phyloP scores from a whole-genome alignment of 768 basidiomycete genomes.

The Tulasnella sp. region DNA sequence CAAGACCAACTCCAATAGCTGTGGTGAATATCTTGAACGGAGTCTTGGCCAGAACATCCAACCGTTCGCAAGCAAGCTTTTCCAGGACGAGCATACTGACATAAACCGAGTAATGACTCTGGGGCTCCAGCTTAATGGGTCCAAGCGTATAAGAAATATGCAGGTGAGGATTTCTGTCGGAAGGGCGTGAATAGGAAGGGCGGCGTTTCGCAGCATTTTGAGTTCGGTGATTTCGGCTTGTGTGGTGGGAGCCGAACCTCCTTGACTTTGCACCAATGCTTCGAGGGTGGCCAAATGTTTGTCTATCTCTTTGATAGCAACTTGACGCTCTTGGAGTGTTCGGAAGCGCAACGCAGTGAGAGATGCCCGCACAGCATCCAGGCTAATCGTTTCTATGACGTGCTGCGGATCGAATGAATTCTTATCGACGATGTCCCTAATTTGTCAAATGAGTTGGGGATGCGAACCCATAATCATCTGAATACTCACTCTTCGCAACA shows the following conservation, averaged over 20 bases:
- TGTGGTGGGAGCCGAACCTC: neutral
- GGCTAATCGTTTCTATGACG: neutral
- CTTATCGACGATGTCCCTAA: neutral
- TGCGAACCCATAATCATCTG: neutral
- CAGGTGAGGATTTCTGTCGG: neutral
- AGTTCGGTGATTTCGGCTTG: neutral
- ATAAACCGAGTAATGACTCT: neutral
- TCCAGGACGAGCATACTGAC: neutral
- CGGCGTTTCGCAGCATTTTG: neutral
- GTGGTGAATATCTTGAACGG: too few species aligned
- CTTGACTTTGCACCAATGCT: neutral
- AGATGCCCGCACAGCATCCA: neutral
- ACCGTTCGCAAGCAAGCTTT: neutral
- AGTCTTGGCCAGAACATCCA: neutral
- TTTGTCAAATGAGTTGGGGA: neutral
- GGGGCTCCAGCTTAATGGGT: neutral
- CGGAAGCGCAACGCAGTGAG: neutral
- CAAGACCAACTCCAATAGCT: too few species aligned
- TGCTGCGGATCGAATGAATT: neutral
- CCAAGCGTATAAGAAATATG: neutral
- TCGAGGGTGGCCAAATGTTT: neutral
- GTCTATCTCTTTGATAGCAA: neutral
- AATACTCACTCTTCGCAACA: neutral
- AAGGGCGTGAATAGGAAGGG: neutral
- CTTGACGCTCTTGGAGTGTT: neutral